Evolutionary conservation across 2,329 filamentous ascomycete genomes (phyloP).

Genomic region (Sporothrix globosa): DNA sequence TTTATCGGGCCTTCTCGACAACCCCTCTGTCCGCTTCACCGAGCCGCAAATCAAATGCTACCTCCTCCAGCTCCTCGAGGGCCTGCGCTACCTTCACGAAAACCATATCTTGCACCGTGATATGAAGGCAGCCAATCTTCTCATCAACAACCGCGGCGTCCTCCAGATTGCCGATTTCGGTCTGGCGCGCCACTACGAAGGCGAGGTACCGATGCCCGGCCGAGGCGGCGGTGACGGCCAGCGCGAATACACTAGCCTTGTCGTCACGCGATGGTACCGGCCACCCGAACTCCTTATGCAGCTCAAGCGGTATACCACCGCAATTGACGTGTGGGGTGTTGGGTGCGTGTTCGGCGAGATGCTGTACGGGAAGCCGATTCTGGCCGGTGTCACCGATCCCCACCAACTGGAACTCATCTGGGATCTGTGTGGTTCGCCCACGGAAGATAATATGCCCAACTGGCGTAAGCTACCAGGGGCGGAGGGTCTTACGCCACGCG

Average conservation of each 20-base stretch:
- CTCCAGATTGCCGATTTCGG: conserved; percentile 98
- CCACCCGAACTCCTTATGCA: conserved; percentile 90
- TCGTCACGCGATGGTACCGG: conserved; percentile 96
- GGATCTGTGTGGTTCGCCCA: conserved; percentile 86
- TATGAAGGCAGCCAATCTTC: conserved; percentile 97
- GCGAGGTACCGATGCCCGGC: conserved; percentile 74
- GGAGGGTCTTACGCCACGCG: conserved; percentile 69
- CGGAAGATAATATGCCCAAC: conserved; percentile 87
- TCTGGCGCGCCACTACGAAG: conserved; percentile 89
- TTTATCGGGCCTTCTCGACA: conserved; percentile 93
- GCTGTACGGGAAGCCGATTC: conserved; percentile 89
- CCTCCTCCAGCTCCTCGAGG: conserved; percentile 88
- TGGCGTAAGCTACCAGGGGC: conserved; percentile 83
- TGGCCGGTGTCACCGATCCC: conserved; percentile 83
- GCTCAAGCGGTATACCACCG: conserved; percentile 89
- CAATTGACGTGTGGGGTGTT: conserved; percentile 98
- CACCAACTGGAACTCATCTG: conserved; percentile 95
- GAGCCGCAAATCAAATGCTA: conserved; percentile 97
- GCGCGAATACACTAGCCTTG: conserved; percentile 92
- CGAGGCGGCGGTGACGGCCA: conserved; percentile 80
- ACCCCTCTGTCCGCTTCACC: conserved; percentile 84
- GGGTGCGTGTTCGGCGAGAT: conserved; percentile 99
- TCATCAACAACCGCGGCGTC: conserved; percentile 92
- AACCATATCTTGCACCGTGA: conserved; percentile 90
- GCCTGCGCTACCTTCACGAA: conserved; percentile 86